Base-by-base conservation (phyloP, 2,329 filamentous ascomycete genomes). In the Microcyclosporella mali region DNA sequence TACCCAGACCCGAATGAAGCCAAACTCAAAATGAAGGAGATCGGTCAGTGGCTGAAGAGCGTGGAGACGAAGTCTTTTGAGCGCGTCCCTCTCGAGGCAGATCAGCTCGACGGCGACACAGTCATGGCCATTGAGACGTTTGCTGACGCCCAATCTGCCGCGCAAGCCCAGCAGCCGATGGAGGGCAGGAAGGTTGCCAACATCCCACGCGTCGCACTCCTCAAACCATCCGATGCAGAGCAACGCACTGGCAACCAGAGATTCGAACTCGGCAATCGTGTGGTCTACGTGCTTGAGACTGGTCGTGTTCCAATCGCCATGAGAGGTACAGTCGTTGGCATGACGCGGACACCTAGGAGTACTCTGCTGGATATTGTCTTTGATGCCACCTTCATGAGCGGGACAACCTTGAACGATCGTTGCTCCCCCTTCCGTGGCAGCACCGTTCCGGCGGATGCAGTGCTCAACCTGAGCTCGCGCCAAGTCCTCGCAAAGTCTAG, bases 141-240 rank as follows among this genome's bases (percentile, higher is more conserved):
- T 32, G 85, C 88, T 2, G 87, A 95, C 55, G 65, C 74, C 40
- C 66, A 78, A 19, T 69, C 74, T 47, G 70, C 71, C 17, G 74
- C 72, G 11, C 66, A 74, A 12, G 41, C 49, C 1, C 42, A 47
- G 25, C 40, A 45, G 7, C 70, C 73, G 11, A 67, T 73, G 25
- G 74, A 81, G 30, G 71, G 78, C 40, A 86, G 83, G 70, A 85
- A 79, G 58, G 74, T 95, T 49, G 82, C 79, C 45, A 81, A 82
- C 42, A 88, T 95, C 33, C 92, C 92, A 37, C 82, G 94, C 40
- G 83, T 82, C 54, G 92, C 88, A 7, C 72, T 98, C 14, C 74
- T 98, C 59, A 94, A 94, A 61, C 94, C 94, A n/a, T 77, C 82
- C 1, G 92, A 98, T 66, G 89, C 89, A n/a, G 89, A 95, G 65